Evolutionary conservation across 2,329 filamentous ascomycete species (phyloP), one percentile per base, ranked within the genome.

Genomic region (Penicillium glabrum): DNA sequence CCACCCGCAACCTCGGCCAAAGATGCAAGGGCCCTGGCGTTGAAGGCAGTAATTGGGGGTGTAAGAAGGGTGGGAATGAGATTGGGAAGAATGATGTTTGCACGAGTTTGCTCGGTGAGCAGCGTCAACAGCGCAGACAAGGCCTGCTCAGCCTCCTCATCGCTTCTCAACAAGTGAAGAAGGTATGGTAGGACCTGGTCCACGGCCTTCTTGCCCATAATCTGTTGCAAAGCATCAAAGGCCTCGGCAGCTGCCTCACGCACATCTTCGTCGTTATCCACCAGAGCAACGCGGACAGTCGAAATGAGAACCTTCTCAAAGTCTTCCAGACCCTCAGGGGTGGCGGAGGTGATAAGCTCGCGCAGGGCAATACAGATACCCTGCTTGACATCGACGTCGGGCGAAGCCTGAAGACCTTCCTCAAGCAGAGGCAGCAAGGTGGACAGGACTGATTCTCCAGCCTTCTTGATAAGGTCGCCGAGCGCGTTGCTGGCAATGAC

Each of bases 401-500:
- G 93, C 19, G 93, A 93, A 1, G 85, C 89, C 67, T 95, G 88
- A 53, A 99, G 82, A 37, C 93, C 92, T 72, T 96, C 91, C 72
- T 98, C 93, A 48, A 99, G 85, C 33, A 93, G 96, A 29, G 95
- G 95, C 59, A 99, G 79, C 58, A 99, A 79, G 44, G 86, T 96
- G 24, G 92, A 86, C 61, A 99, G 82, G 56, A 99, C 93, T 54
- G 91, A 89, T 73, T 99, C 95, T 60, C 96, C 95, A 69, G 95
- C 93, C 77, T 96, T 97, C 69, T 95, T 89, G 69, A 99, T 98
- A 64, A 99, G 86, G 73, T 99, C 95, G 70, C 95, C 95, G 54
- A 99, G 83, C 48, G 95, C 92, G 74, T 98, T 98, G 73, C 93
- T 93, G 64, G 96, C 95, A 80, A 99, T 99, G 66, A 96, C 89